Conservation (phyloP, 2,329 filamentous ascomycete species). For the Fusarium nurragi region DNA sequence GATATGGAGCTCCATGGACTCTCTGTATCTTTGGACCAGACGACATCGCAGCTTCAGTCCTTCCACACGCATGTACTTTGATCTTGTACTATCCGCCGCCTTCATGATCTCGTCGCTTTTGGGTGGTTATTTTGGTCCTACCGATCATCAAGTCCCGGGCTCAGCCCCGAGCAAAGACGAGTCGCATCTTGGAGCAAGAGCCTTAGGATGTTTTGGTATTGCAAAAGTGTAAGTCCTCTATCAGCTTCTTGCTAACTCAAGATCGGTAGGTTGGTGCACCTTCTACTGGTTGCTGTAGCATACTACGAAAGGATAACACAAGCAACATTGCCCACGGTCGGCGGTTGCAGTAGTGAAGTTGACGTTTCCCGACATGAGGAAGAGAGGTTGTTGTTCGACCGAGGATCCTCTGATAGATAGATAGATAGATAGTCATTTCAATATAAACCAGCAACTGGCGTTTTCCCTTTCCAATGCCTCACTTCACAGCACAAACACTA, state of each 20-base stretch:
- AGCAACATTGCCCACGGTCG: not conserved
- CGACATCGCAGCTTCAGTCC: not conserved
- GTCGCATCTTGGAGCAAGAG: constrained; percentile 14
- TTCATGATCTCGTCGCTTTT: constrained; percentile 2
- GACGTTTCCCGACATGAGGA: constrained; percentile 7
- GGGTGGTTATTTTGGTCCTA: constrained; percentile 5
- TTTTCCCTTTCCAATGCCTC: not conserved
- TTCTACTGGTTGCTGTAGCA: constrained; percentile 8
- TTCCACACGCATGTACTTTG: not conserved
- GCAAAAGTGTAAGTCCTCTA: constrained; percentile 19
- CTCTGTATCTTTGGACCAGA: constrained; percentile 10
- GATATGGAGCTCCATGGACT: constrained; percentile 8
- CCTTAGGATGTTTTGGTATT: constrained; percentile 23
- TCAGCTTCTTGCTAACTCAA: not conserved
- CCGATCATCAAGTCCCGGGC: constrained; percentile 1
- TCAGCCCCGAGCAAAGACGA: constrained; percentile 20
- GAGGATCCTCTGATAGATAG: not conserved
- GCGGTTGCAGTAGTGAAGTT: not conserved
- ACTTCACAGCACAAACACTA: not conserved
- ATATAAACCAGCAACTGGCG: not conserved
- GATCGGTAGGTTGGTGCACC: constrained; percentile 3
- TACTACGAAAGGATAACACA: constrained; percentile 16
- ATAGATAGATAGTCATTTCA: not conserved
- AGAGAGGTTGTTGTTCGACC: constrained; percentile 2
- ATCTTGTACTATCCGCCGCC: not conserved